Conservation (phyloP, 495 filamentous ascomycete species). For the Talaromyces proteolyticus region DNA sequence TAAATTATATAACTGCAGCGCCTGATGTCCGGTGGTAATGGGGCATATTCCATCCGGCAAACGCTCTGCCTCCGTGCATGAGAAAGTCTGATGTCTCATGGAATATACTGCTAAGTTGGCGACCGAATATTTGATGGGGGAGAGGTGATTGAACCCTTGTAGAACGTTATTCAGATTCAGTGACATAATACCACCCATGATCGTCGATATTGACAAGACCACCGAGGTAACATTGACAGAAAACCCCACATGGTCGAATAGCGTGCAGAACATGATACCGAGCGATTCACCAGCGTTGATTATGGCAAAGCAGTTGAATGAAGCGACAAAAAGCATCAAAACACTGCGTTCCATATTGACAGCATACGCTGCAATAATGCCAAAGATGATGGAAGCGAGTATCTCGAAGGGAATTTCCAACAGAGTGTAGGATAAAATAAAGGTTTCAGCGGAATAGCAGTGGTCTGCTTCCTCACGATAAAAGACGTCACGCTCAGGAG, state of each 20-base stretch:
- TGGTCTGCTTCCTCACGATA: constrained; percentile 65
- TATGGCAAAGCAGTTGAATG: constrained; percentile 65
- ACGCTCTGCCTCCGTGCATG: constrained; percentile 48
- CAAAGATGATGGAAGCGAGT: constrained; percentile 55
- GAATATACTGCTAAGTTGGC: constrained; percentile 58
- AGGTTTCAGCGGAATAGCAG: constrained; percentile 60
- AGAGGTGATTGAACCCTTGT: constrained; percentile 62
- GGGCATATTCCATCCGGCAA: constrained; percentile 53
- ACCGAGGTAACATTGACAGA: constrained; percentile 63
- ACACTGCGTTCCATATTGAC: constrained; percentile 55
- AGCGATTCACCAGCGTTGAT: constrained; percentile 67
- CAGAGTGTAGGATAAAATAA: constrained; percentile 60
- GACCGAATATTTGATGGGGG: constrained; percentile 60
- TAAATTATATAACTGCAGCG: constrained; percentile 56
- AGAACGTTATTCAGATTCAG: constrained; percentile 59
- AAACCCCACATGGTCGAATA: constrained; percentile 69
- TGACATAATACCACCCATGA: constrained; percentile 65
- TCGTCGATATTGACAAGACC: constrained; percentile 55
- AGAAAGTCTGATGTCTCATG: constrained; percentile 49
- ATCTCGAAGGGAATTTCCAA: constrained; percentile 68
- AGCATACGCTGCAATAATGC: constrained; percentile 50
- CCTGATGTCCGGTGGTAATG: constrained; percentile 56
- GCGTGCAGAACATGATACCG: constrained; percentile 75
- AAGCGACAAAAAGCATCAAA: constrained; percentile 56
- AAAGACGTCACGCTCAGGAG: constrained; percentile 61